Conservation (phyloP, 805 yeast genomes). For the Wickerhamiella azyma region DNA sequence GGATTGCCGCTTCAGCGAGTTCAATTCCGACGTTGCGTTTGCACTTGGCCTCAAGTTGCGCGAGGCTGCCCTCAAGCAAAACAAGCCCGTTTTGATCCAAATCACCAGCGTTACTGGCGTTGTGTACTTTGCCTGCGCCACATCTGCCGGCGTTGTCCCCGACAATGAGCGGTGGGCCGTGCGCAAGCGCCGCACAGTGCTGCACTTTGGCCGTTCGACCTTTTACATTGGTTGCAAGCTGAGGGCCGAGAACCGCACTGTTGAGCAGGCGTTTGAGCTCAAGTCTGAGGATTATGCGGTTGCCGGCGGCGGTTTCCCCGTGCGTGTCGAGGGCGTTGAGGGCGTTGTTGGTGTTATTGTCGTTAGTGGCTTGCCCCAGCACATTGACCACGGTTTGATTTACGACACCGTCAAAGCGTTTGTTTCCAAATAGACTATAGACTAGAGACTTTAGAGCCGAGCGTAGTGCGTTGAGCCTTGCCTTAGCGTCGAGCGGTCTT, state of each 20-base stretch:
- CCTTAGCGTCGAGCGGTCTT: too few species aligned
- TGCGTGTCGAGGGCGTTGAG: slow-evolving; percentile 22
- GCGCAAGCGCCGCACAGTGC: slow-evolving; percentile 21
- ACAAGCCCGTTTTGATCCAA: slow-evolving; percentile 19
- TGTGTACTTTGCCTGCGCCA: slow-evolving; percentile 20
- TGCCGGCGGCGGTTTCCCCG: slow-evolving; percentile 25
- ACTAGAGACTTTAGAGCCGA: not conserved
- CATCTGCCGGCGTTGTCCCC: slow-evolving; percentile 21
- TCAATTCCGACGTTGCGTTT: slow-evolving; percentile 50
- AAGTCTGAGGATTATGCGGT: slow-evolving; percentile 18
- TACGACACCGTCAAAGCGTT: slow-evolving; percentile 16
- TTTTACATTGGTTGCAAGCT: slow-evolving; percentile 22
- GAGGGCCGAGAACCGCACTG: slow-evolving; percentile 15
- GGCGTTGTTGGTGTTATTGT: slow-evolving; percentile 22
- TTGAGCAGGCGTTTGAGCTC: slow-evolving; percentile 15
- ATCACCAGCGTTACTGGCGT: slow-evolving; percentile 19
- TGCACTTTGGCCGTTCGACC: slow-evolving; percentile 20
- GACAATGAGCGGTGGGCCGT: slow-evolving; percentile 23
- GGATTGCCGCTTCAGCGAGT: slow-evolving; percentile 18
- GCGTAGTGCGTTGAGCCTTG: not conserved
- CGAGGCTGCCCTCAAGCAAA: slow-evolving; percentile 7
- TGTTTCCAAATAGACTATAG: not conserved
- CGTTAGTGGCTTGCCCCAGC: slow-evolving; percentile 23
- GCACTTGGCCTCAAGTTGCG: slow-evolving; percentile 62
- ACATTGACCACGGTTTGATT: slow-evolving; percentile 21